Percentiles rank a stretch among this genome's conserved stretches.
phyloP scores from a whole-genome alignment of 2,329 filamentous ascomycete species.

The Stagonosporopsis rhizophila region DNA sequence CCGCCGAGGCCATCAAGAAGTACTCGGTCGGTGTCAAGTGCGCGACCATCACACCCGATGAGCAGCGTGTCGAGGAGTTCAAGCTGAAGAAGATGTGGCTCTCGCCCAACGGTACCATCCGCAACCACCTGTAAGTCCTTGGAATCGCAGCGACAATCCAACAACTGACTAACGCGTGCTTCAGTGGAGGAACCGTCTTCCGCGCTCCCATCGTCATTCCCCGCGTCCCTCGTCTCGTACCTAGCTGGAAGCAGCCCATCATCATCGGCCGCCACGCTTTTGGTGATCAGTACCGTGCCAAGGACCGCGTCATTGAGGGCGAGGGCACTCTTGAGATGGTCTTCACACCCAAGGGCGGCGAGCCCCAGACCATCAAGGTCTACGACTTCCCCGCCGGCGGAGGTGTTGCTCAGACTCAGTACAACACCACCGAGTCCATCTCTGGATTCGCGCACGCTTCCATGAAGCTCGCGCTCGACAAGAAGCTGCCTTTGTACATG shows the following conservation, averaged over 20 bases:
- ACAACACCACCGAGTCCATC: conserved; percentile 98
- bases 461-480: conserved; percentile 92
- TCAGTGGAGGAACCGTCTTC: conserved; percentile 90
- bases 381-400: conserved; percentile 87
- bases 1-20: conserved; percentile 97
- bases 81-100: conserved; percentile 99
- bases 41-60: conserved; percentile 97
- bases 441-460: conserved; percentile 91
- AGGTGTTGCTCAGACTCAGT: conserved; percentile 91
- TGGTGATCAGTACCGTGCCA: conserved; percentile 97
- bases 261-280: conserved; percentile 99
- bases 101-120: conserved; percentile 89
- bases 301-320: conserved; percentile 83
- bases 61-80: conserved; percentile 96
- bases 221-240: conserved; percentile 88
- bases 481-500: conserved; percentile 95
- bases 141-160: background rate
- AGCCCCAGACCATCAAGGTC: conserved; percentile 87
- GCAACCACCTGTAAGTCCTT: conserved; percentile 64
- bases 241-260: conserved; percentile 98
- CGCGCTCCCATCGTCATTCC: conserved; percentile 98
- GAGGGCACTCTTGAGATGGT: conserved; percentile 93
- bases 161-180: conserved; percentile 26
- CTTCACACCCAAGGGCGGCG: conserved; percentile 81
- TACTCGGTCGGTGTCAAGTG: conserved; percentile 99